Evolutionary conservation across 495 filamentous ascomycete species (phyloP).

Genomic region (Collariella sp.): DNA sequence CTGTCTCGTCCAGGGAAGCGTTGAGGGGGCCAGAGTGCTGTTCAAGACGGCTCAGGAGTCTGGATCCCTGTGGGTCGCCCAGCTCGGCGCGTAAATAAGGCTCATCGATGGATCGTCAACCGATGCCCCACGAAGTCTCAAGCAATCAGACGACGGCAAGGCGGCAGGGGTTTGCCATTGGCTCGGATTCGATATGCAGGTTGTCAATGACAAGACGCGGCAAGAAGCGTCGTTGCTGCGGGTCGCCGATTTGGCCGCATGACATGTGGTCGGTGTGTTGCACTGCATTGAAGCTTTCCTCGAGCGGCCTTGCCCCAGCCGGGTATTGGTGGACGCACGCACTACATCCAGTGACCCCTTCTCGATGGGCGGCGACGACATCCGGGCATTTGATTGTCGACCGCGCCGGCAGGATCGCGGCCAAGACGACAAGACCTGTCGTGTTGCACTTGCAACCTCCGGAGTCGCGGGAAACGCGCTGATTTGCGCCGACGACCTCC

Average conservation of each 20-base stretch:
- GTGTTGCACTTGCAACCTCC: constrained; percentile 30
- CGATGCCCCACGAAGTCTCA: constrained; percentile 30
- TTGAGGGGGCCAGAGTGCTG: constrained; percentile 13
- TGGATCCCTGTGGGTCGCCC: constrained; percentile 32
- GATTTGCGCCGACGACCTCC: constrained; percentile 17
- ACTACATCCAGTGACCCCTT: constrained; percentile 15
- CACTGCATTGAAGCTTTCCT: constrained; percentile 26
- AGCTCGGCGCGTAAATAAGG: constrained; percentile 44
- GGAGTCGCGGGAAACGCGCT: constrained; percentile 10
- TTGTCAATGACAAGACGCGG: constrained; percentile 7
- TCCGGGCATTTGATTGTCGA: neutral
- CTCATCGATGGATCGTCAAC: constrained; percentile 34
- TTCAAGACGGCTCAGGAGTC: constrained; percentile 18
- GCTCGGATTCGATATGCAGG: constrained; percentile 24
- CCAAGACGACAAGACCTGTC: constrained; percentile 15
- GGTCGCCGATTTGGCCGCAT: constrained; percentile 35
- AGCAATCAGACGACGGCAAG: constrained; percentile 38
- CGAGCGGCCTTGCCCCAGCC: constrained; percentile 20
- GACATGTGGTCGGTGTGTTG: constrained; percentile 27
- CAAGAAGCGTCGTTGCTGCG: constrained; percentile 8
- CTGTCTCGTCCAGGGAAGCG: neutral
- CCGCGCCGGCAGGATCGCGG: neutral
- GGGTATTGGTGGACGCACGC: constrained; percentile 23
- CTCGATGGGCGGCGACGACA: neutral
- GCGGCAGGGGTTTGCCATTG: constrained; percentile 33